Conservation (phyloP, 2,329 filamentous ascomycete species). For the Aspergillus ustus region DNA sequence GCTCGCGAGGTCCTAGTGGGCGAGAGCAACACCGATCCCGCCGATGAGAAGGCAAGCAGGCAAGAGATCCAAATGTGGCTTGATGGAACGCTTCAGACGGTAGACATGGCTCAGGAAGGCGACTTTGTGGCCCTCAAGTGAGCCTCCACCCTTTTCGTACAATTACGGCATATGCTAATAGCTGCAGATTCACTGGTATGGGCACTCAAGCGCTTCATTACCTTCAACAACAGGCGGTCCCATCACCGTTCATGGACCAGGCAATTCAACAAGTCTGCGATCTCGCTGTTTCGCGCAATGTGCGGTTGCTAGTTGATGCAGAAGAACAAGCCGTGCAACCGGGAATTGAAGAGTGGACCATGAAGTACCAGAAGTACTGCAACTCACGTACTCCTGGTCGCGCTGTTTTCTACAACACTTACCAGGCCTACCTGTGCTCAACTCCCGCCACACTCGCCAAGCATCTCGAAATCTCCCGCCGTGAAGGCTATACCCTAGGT, state of each 20-base stretch:
- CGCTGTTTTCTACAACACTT: constrained; percentile 60
- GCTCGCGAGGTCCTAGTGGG: constrained; percentile 61
- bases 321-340: constrained; percentile 59
- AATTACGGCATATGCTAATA: constrained; percentile 8
- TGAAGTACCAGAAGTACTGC: constrained; percentile 58
- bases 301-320: constrained; percentile 57
- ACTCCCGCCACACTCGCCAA: constrained; percentile 50
- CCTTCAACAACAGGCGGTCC: constrained; percentile 39
- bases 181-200: constrained; percentile 48
- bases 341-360: constrained; percentile 58
- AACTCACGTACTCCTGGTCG: constrained; percentile 51
- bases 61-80: constrained; percentile 52
- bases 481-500: constrained; percentile 55
- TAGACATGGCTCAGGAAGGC: constrained; percentile 57
- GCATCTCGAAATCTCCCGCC: constrained; percentile 51
- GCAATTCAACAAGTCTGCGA: constrained; percentile 52
- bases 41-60: constrained; percentile 36
- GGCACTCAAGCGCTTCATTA: constrained; percentile 48
- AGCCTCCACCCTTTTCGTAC: constrained; percentile 23
- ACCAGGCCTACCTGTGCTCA: constrained; percentile 59
- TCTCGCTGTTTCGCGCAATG: constrained; percentile 47
- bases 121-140: constrained; percentile 60
- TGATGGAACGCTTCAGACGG: constrained; percentile 57
- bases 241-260: constrained; percentile 46
- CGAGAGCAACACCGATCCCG: constrained; percentile 35